These are phyloP conservation scores for Pyronema domesticum DNA, from an alignment of 495 filamentous ascomycete species.

Conservation along the genomic window DNA sequence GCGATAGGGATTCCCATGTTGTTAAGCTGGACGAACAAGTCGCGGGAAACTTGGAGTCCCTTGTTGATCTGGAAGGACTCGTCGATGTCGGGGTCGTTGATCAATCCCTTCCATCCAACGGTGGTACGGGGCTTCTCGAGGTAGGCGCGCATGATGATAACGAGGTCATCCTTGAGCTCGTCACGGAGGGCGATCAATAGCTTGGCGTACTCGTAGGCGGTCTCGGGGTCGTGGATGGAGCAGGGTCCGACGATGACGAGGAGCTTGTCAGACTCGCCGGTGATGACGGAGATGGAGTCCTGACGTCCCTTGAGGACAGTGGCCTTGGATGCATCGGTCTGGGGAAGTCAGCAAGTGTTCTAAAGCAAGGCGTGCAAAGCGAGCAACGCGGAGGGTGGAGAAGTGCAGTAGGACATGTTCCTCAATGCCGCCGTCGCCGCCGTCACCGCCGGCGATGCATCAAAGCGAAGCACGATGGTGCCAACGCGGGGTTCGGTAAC, in stretches of 20 bases:
- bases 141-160: constrained; percentile 94
- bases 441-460: no score
- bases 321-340: constrained; percentile 35
- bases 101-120: constrained; percentile 96
- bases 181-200: constrained; percentile 56
- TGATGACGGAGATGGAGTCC: constrained; percentile 70
- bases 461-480: no score
- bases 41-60: constrained; percentile 69
- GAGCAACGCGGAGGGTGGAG: background rate
- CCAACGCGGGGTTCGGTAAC: no score
- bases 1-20: constrained; percentile 78
- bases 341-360: background rate
- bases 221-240: constrained; percentile 86
- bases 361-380: background rate
- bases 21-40: constrained; percentile 84
- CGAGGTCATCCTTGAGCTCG: constrained; percentile 64
- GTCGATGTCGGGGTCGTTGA: constrained; percentile 97
- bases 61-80: constrained; percentile 98
- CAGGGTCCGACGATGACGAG: constrained; percentile 90
- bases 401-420: no score
- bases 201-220: constrained; percentile 69
- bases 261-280: constrained; percentile 61
- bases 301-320: constrained; percentile 68
- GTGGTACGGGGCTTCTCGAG: constrained; percentile 98
- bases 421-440: no score